phyloP scores from a whole-genome alignment of 2,329 filamentous ascomycete species.

The Ophiostoma montium region DNA sequence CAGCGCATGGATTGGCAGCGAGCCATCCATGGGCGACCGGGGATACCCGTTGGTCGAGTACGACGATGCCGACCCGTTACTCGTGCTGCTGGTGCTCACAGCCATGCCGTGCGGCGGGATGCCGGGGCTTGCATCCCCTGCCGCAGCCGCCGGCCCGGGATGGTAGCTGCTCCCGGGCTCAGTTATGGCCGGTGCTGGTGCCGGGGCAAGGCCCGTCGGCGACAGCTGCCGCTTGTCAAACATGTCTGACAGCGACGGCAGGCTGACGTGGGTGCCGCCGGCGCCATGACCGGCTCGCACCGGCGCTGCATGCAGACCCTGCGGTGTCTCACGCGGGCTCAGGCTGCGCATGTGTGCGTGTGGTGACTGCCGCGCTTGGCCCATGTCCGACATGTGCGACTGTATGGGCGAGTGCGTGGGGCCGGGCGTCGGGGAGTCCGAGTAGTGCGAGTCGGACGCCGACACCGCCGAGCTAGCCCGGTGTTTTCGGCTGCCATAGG shows the following conservation, averaged over 20 bases:
- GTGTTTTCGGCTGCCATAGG: constrained; percentile 23
- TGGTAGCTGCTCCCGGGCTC: neutral
- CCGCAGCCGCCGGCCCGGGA: neutral
- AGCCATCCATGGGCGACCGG: constrained; percentile 34
- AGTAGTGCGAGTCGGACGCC: constrained; percentile 29
- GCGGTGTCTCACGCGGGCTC: constrained; percentile 13
- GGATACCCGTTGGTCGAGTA: constrained; percentile 23
- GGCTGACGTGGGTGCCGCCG: constrained; percentile 19
- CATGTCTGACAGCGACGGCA: constrained; percentile 35
- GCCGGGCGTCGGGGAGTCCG: constrained; percentile 23
- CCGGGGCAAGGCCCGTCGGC: constrained; percentile 5
- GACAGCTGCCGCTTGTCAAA: constrained; percentile 24
- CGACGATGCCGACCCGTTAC: constrained; percentile 22
- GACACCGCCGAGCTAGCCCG: constrained; percentile 35
- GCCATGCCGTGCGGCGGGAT: constrained; percentile 17
- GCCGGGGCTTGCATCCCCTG: constrained; percentile 15
- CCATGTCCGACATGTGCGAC: constrained; percentile 21
- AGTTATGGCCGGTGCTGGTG: constrained; percentile 11
- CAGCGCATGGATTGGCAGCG: constrained; percentile 40
- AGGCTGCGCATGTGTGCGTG: constrained; percentile 11
- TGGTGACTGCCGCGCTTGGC: constrained; percentile 17
- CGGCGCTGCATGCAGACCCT: constrained; percentile 11
- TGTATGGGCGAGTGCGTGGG: constrained; percentile 27
- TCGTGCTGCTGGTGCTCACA: constrained; percentile 8
- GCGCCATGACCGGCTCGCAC: constrained; percentile 11